These are phyloP conservation scores for Hibiscus syriacus DNA, from an alignment of 345 rosid genomes.

Conservation along the genomic window DNA sequence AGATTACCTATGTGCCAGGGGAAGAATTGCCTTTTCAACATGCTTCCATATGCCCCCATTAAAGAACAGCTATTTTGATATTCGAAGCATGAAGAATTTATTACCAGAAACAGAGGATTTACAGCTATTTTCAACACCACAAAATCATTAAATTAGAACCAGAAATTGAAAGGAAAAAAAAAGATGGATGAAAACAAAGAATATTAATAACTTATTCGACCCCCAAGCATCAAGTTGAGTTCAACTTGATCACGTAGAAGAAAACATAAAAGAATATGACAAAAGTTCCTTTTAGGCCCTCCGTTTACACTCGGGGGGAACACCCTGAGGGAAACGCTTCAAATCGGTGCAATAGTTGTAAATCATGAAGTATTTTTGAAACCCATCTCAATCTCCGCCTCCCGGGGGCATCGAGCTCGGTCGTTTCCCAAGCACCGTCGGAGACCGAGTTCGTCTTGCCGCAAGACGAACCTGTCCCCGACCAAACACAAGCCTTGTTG, in stretches of 20 bases:
- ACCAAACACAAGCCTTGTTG: conserved; percentile 21
- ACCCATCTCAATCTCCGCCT: conserved; percentile 43
- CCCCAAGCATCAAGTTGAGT: neutral
- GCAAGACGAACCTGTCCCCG: conserved; percentile 19
- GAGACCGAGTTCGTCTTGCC: neutral
- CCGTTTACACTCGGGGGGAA: conserved; percentile 26
- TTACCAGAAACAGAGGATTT: conserved; percentile 18
- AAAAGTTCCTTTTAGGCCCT: conserved; percentile 7
- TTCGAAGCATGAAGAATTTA: conserved; percentile 11
- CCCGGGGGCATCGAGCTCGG: conserved; percentile 19
- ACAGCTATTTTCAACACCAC: conserved; percentile 10
- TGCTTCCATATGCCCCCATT: neutral
- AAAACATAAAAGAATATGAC: neutral
- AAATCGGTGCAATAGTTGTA: conserved; percentile 48
- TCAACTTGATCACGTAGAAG: neutral
- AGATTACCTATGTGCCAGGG: neutral
- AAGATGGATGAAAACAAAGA: neutral
- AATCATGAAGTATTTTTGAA: conserved; percentile 40
- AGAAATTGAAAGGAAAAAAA: conserved; percentile 1
- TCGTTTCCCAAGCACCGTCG: conserved; percentile 23
- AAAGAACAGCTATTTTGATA: neutral
- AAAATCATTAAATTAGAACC: conserved; percentile 8
- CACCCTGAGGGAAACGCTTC: conserved; percentile 37
- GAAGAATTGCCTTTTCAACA: neutral
- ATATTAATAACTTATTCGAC: neutral